These are phyloP conservation scores for Knoxia roxburghii DNA, from an alignment of 257 asterid genomes.

Conservation along the genomic window DNA sequence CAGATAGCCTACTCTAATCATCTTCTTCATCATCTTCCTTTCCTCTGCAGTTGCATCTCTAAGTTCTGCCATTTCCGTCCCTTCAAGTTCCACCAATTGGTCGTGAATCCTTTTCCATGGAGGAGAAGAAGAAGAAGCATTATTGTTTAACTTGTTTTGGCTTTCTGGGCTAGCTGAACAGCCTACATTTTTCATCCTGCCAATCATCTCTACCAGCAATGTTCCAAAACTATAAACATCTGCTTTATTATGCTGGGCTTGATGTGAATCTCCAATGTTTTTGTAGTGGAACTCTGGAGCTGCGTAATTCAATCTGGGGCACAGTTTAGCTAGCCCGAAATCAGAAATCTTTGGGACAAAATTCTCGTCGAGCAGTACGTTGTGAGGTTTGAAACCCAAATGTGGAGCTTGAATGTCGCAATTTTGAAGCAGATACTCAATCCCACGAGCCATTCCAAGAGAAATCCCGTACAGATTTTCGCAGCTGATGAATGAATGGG, in stretches of 20 bases:
- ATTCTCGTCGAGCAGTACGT: slow-evolving; percentile 40
- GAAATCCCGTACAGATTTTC: slow-evolving; percentile 29
- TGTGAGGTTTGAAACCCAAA: slow-evolving; percentile 38
- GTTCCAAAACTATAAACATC: slow-evolving; percentile 59
- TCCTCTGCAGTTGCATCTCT: slow-evolving; percentile 33
- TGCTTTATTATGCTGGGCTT: slow-evolving; percentile 30
- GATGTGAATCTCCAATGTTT: slow-evolving; percentile 32
- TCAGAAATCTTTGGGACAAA: slow-evolving; percentile 41
- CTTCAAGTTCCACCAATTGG: slow-evolving; percentile 30
- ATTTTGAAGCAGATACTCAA: slow-evolving; percentile 33
- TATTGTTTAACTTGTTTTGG: too few relatives aligned
- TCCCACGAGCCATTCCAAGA: slow-evolving; percentile 43
- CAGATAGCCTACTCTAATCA: slow-evolving; percentile 36
- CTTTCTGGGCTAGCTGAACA: slow-evolving; percentile 20
- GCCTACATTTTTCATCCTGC: slow-evolving; percentile 21
- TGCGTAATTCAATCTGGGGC: slow-evolving; percentile 25
- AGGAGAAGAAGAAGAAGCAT: slow-evolving; percentile 32
- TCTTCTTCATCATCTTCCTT: slow-evolving; percentile 38
- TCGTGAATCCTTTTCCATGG: slow-evolving; percentile 31
- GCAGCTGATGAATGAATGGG: slow-evolving; percentile 17
- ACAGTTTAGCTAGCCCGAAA: slow-evolving; percentile 31
- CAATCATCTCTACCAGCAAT: slow-evolving; percentile 46
- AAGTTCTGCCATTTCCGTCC: slow-evolving; percentile 23
- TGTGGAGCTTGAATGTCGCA: slow-evolving; percentile 26
- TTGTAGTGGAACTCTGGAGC: slow-evolving; percentile 35